Evolutionary conservation across 768 basidiomycete genomes (phyloP).

Genomic region (Exidia glandulosa): DNA sequence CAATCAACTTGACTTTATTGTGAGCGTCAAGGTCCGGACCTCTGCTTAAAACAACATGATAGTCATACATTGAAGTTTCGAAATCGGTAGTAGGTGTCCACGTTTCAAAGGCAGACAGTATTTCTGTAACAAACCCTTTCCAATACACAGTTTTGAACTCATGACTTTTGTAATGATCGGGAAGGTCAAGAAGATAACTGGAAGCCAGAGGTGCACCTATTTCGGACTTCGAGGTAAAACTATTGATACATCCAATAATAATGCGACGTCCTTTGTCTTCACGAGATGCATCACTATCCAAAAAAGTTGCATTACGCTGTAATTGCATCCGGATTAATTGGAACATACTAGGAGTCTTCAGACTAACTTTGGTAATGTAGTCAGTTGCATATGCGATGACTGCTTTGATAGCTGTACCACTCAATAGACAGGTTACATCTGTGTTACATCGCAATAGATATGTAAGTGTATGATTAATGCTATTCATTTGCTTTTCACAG

Average conservation of each 20-base stretch:
- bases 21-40: too few species aligned
- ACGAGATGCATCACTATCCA: slow-evolving; percentile 1
- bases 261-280: not conserved
- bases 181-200: not conserved
- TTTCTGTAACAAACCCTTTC: not conserved
- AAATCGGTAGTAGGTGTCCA: not conserved
- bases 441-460: slow-evolving; percentile 18
- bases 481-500: slow-evolving; percentile 27
- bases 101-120: not conserved
- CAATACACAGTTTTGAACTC: slow-evolving; percentile 1
- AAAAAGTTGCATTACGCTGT: slow-evolving; percentile 13
- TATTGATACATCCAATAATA: not conserved
- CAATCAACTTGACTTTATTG: not conserved
- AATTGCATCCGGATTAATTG: slow-evolving; percentile 17
- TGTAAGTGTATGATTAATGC: slow-evolving; percentile 17
- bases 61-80: not conserved
- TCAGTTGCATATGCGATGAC: slow-evolving; percentile 10
- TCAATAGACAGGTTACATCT: slow-evolving; percentile 10
- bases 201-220: not conserved
- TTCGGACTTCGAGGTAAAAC: not conserved
- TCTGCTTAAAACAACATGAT: not conserved
- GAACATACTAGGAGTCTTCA: slow-evolving; percentile 23
- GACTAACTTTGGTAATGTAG: slow-evolving; percentile 7
- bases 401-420: slow-evolving; percentile 8
- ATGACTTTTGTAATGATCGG: slow-evolving; percentile 1